Evolutionary conservation across 108 stramenopile genomes (phyloP).

Genomic region (Conticribra guillardii): DNA sequence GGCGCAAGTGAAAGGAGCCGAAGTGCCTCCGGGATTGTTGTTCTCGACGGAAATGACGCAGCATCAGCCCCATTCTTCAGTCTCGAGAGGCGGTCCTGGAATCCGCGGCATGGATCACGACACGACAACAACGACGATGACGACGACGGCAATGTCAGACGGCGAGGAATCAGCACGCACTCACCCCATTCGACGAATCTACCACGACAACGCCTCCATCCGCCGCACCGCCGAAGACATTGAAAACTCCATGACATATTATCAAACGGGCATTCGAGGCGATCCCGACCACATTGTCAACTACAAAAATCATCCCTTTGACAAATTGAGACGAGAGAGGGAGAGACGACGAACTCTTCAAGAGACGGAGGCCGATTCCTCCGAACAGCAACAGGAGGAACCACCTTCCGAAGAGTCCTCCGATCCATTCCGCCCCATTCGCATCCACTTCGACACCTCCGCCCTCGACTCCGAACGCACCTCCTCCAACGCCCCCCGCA

Average conservation of each 20-base stretch:
- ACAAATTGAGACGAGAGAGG: constrained; percentile 21
- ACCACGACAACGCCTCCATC: constrained; percentile 57
- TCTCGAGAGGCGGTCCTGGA: background rate
- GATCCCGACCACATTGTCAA: constrained; percentile 66
- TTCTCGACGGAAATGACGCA: background rate
- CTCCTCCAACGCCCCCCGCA: constrained; percentile 51
- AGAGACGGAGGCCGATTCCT: background rate
- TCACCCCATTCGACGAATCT: constrained; percentile 66
- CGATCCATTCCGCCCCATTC: constrained; percentile 69
- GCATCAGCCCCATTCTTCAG: background rate
- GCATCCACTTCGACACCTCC: constrained; percentile 73
- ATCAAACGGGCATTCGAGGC: constrained; percentile 59
- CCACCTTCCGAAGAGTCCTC: too few relatives aligned
- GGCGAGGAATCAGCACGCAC: background rate
- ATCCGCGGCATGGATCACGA: background rate
- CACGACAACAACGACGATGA: background rate
- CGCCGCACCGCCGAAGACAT: constrained; percentile 58
- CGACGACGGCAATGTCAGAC: background rate
- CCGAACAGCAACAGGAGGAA: background rate
- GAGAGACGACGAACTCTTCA: constrained; percentile 30
- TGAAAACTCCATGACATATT: constrained; percentile 66
- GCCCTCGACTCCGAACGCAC: constrained; percentile 61
- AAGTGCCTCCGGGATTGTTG: background rate
- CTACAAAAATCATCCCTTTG: constrained; percentile 81
- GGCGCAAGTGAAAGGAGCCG: background rate